A percentile compares a stretch with the other conserved stretches of the same genome.
These are phyloP conservation scores for Fusarium mundagurra DNA, from an alignment of 2,329 filamentous ascomycete species.

Conservation along the genomic window DNA sequence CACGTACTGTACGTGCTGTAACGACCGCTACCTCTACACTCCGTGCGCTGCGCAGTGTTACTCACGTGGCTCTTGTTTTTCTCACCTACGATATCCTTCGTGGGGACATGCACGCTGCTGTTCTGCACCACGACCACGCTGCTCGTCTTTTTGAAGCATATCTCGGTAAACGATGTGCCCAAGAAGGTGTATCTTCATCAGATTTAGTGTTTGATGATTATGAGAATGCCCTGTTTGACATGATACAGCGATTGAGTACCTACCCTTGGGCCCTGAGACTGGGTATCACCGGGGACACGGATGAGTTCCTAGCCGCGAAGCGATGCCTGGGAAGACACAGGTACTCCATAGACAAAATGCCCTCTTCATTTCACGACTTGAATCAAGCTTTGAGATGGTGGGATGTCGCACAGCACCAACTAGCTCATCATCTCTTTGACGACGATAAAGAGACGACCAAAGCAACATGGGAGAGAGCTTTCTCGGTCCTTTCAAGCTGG, in stretches of 20 bases:
- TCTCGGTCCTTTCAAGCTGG: conserved; percentile 20
- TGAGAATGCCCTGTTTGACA: conserved; percentile 31
- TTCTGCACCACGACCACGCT: conserved; percentile 30
- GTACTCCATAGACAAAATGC: conserved; percentile 24
- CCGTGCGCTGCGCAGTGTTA: conserved; percentile 19
- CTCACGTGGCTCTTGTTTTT: conserved; percentile 35
- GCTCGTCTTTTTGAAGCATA: conserved; percentile 33
- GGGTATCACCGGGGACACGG: conserved; percentile 2
- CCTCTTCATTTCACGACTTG: conserved; percentile 28
- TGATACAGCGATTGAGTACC: conserved; percentile 35
- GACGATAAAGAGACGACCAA: background rate
- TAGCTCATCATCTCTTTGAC: conserved; percentile 4
- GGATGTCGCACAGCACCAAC: conserved; percentile 30
- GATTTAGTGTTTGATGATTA: conserved; percentile 17
- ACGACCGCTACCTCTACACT: background rate
- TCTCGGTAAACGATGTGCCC: conserved; percentile 21
- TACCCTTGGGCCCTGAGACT: conserved; percentile 34
- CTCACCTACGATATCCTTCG: conserved; percentile 37
- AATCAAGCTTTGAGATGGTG: conserved; percentile 30
- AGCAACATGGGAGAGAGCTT: conserved; percentile 15
- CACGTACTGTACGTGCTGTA: conserved; percentile 28
- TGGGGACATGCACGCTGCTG: conserved; percentile 28
- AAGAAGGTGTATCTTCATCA: conserved; percentile 20
- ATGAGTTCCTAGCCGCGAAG: background rate
- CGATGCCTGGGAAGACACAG: conserved; percentile 10